Base-by-base conservation (phyloP, 2,329 filamentous ascomycete species). In the Botrytis tulipae region DNA sequence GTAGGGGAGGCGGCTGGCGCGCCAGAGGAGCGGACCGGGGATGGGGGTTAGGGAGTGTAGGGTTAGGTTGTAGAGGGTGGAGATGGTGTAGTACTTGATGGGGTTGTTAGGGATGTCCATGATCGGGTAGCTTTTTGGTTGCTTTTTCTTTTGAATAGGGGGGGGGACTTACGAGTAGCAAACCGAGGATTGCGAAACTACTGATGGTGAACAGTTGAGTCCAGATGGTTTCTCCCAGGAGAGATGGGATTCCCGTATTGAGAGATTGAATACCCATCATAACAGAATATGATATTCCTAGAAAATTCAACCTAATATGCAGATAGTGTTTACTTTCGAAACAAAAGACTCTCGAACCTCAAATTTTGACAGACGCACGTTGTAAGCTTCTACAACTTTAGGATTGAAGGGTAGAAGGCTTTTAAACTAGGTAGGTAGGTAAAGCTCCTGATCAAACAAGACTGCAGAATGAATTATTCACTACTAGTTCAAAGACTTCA, bases 21-120 rank as follows among this genome's bases (percentile, higher is more conserved):
- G 76, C 60, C 76, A 76, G 14, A 74, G 66, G 14, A 74, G 76
- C 1, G 78, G 78, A 1, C 79, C 80, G 0, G 79, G 78, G 40
- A 74, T 77, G 4, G 71, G 74, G 16, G 74, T 72, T 20, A 80
- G 77, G 6, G 78, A 77, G 63, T 79, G 76, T 57, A 80, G 75
- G 68, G 76, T 79, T 12, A 79, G 60, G 20, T 22, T 61, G 20
- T 25, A 7, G 35, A 61, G 12, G 14, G 12, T 40, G 10, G 32
- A 14, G 0, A 2, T 4, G 2, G 0, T 0, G 32, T 0, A 9
- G 4, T 59, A 59, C 18, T 32, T 3, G 10, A 22, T 59, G 29
- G 6, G 16, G 1, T 9, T 59, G 29, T 22, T 59, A 29, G 57
- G 18, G 8, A 12, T 40, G 37, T 35, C 1, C 6, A 35, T 40